phyloP scores from a whole-genome alignment of 257 asterid species.

The Craterostigma plantagineum region DNA sequence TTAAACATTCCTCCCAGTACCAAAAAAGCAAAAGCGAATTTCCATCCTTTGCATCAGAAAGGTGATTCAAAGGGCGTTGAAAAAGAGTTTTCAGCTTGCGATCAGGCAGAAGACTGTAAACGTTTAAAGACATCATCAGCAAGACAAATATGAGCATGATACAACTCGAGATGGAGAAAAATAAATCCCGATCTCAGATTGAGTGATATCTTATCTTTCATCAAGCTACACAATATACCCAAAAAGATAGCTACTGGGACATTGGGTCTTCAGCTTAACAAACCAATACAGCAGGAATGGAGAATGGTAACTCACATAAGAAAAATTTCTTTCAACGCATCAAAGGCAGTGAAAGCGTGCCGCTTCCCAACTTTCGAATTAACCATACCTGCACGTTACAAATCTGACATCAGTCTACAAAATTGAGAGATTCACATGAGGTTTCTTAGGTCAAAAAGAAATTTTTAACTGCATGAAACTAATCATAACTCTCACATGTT shows the following conservation, averaged over 20 bases:
- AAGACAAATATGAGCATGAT: neutral
- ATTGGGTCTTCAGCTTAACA: slow-evolving; percentile 1
- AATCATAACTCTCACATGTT: too few species aligned
- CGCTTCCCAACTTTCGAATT: slow-evolving; percentile 88
- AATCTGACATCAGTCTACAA: slow-evolving; percentile 7
- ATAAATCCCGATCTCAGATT: neutral
- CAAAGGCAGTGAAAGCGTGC: slow-evolving; percentile 84
- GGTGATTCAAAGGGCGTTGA: slow-evolving; percentile 69
- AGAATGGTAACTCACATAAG: slow-evolving; percentile 29
- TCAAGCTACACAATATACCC: neutral
- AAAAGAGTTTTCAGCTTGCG: slow-evolving; percentile 69
- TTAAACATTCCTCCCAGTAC: slow-evolving; percentile 91
- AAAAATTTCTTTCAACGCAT: slow-evolving; percentile 75
- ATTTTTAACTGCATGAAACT: too few species aligned
- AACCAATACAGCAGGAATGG: slow-evolving; percentile 6
- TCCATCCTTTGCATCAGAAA: slow-evolving; percentile 75
- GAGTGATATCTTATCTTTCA: neutral
- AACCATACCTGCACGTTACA: slow-evolving; percentile 74
- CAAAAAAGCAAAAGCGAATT: slow-evolving; percentile 75
- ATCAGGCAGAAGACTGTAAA: slow-evolving; percentile 69
- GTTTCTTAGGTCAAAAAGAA: too few species aligned
- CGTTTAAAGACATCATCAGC: slow-evolving; percentile 14
- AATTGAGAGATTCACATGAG: neutral
- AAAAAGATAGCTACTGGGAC: neutral
- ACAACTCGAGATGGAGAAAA: slow-evolving; percentile 1